Conservation (phyloP, 257 asterid genomes). For the Nicotiana otophora region DNA sequence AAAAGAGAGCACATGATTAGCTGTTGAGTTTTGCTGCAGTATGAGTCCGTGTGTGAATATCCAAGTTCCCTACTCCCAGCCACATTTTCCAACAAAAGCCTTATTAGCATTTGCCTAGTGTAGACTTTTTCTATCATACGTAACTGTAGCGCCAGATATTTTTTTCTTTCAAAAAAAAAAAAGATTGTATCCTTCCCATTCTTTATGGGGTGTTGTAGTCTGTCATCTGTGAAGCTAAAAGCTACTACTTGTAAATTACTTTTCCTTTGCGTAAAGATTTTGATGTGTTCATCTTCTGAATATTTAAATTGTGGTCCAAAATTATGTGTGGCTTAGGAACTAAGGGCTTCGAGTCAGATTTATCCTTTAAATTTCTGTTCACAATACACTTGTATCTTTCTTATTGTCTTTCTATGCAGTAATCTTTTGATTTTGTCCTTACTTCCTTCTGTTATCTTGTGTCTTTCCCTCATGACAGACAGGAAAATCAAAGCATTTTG, state of each 20-base stretch:
- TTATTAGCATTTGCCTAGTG: not conserved
- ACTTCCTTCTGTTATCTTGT: not conserved
- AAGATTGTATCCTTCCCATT: not conserved
- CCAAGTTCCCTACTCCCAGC: not conserved
- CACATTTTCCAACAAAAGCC: not conserved
- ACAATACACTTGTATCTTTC: not conserved
- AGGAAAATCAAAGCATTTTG: conserved; percentile 90
- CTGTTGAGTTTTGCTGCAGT: not conserved
- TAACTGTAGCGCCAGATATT: not conserved
- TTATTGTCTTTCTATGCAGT: not conserved
- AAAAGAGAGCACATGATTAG: too few relatives aligned
- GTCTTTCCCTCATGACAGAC: conserved; percentile 43
- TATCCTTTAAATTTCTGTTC: not conserved
- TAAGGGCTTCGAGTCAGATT: not conserved
- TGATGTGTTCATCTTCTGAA: not conserved
- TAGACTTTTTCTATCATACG: not conserved
- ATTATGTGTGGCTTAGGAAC: not conserved
- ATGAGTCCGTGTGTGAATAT: not conserved
- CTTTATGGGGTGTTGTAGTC: not conserved
- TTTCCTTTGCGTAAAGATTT: not conserved
- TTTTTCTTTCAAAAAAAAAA: not conserved
- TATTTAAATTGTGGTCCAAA: not conserved
- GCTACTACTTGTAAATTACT: not conserved
- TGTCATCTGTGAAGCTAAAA: not conserved
- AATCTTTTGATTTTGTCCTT: not conserved